Evolutionary conservation across 805 yeast species (phyloP).

Genomic region (Blastobotrys muscicola): DNA sequence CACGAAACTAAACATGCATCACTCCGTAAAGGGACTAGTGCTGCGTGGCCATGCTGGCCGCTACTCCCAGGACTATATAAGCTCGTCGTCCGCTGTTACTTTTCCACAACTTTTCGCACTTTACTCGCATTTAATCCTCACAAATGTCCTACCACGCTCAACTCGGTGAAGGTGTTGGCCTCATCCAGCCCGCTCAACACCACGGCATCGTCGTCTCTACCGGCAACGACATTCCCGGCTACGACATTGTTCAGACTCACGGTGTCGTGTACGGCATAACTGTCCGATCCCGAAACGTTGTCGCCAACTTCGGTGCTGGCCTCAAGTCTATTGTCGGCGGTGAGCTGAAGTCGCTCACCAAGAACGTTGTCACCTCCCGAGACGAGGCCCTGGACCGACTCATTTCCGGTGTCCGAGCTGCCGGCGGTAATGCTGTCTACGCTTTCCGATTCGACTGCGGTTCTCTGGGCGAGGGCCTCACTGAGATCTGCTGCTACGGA

Average conservation of each 20-base stretch:
- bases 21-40: too few species aligned
- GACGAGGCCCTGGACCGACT: conserved; percentile 17
- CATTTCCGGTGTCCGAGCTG: conserved; percentile 12
- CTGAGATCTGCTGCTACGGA: conserved; percentile 17
- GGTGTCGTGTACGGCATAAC: conserved; percentile 18
- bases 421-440: conserved; percentile 17
- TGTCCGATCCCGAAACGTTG: conserved; percentile 13
- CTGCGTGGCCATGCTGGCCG: too few species aligned
- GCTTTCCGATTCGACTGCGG: conserved; percentile 15
- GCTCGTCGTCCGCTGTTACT: too few species aligned
- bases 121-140: too few species aligned
- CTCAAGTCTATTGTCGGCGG: conserved; percentile 16
- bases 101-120: too few species aligned
- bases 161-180: too few species aligned
- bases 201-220: conserved; percentile 13
- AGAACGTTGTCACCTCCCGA: conserved; percentile 13
- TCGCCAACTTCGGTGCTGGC: conserved; percentile 13
- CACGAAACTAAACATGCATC: too few species aligned
- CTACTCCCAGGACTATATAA: too few species aligned
- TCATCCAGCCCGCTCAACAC: conserved; percentile 5
- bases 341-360: conserved; percentile 14
- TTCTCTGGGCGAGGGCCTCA: conserved; percentile 9
- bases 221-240: conserved; percentile 16
- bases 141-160: too few species aligned
- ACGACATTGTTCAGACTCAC: conserved; percentile 9